Conservation (phyloP, 2,329 filamentous ascomycete genomes). For the Teratosphaeria nubilosa region DNA sequence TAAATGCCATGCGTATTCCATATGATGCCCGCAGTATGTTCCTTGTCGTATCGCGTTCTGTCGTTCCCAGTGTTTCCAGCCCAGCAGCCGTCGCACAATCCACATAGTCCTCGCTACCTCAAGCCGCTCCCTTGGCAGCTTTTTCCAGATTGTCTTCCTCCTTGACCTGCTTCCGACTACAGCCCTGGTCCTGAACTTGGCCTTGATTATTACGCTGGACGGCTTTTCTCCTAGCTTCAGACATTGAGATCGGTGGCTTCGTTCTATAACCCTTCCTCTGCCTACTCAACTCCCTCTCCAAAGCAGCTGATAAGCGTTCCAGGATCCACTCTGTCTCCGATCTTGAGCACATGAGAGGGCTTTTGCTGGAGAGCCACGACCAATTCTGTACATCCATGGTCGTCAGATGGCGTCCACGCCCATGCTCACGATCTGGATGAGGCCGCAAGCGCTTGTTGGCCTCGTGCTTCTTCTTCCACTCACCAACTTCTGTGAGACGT, state of each 20-base stretch:
- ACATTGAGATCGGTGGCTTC: constrained; percentile 22
- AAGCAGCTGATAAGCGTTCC: constrained; percentile 48
- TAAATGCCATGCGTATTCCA: not conserved
- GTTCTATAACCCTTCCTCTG: constrained; percentile 16
- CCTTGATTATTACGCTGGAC: not conserved
- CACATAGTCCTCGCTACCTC: not conserved
- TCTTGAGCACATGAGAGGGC: constrained; percentile 58
- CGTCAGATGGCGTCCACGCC: constrained; percentile 7
- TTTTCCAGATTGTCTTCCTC: constrained; percentile 4
- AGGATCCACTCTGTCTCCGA: constrained; percentile 66
- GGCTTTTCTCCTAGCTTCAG: constrained; percentile 9
- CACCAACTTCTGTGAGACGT: constrained; percentile 6
- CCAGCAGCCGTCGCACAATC: not conserved
- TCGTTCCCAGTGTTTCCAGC: not conserved
- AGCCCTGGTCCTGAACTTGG: not conserved
- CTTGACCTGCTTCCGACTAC: constrained; percentile 1
- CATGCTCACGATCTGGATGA: constrained; percentile 8
- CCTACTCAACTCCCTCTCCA: constrained; percentile 42
- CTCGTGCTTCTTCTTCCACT: constrained; percentile 8
- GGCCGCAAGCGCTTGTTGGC: constrained; percentile 5
- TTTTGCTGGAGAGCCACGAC: constrained; percentile 64
- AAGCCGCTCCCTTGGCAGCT: constrained; percentile 1
- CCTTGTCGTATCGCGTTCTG: not conserved
- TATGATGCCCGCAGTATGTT: not conserved
- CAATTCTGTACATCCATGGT: constrained; percentile 36